Percentiles rank a stretch among this genome's conserved stretches.
phyloP scores from a whole-genome alignment of 2,329 filamentous ascomycete species.

The Clarireedia homoeocarpa region DNA sequence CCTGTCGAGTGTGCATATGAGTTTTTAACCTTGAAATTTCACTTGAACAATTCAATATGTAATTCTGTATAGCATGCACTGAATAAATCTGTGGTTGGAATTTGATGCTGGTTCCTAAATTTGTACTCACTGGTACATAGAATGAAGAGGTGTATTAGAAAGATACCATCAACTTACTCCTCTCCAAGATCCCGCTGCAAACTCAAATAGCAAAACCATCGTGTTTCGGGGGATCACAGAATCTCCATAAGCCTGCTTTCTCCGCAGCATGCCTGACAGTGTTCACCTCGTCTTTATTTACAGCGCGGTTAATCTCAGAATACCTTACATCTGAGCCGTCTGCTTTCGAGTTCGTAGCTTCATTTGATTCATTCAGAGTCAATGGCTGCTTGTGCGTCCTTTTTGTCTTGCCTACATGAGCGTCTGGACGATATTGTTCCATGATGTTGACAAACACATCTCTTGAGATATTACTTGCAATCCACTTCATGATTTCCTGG shows the following conservation, averaged over 20 bases:
- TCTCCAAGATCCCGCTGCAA: neutral
- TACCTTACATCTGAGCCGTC: slow-evolving; percentile 50
- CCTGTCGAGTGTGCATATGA: too few species aligned
- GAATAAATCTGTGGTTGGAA: too few species aligned
- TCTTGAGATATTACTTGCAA: slow-evolving; percentile 62
- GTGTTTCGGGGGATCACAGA: slow-evolving; percentile 50
- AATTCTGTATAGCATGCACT: too few species aligned
- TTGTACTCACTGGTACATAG: too few species aligned
- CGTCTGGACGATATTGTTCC: slow-evolving; percentile 79
- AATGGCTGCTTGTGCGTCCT: slow-evolving; percentile 28
- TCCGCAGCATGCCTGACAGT: slow-evolving; percentile 60
- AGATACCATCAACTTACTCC: too few species aligned
- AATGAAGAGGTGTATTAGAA: too few species aligned
- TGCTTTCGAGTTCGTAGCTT: slow-evolving; percentile 18
- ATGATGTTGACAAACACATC: slow-evolving; percentile 81
- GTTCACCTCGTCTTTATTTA: slow-evolving; percentile 56
- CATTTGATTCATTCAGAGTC: slow-evolving; percentile 18
- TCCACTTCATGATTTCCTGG: slow-evolving; percentile 64
- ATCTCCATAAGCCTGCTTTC: slow-evolving; percentile 68
- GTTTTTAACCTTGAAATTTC: too few species aligned
- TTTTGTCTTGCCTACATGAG: slow-evolving; percentile 68
- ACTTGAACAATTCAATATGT: too few species aligned
- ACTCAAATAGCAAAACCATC: slow-evolving; percentile 21
- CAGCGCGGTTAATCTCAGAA: slow-evolving; percentile 68
- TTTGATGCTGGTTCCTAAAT: too few species aligned